Evolutionary conservation across 306 rosid genomes (phyloP).

Genomic region (Inga leiocalycina): DNA sequence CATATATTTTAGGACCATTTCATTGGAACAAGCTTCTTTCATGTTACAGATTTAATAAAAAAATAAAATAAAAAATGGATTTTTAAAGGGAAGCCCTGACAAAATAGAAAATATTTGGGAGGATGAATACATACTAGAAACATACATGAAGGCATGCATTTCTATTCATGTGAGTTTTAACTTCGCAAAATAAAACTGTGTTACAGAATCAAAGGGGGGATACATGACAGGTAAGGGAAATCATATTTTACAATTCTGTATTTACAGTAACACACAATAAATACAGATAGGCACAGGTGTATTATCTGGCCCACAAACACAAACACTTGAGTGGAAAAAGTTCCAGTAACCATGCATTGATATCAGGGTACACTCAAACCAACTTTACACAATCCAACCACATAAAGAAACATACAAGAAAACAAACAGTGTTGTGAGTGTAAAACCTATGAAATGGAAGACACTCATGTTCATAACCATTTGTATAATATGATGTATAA

Average conservation of each 20-base stretch:
- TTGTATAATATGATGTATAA: conserved; percentile 26
- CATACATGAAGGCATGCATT: neutral
- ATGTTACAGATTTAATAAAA: neutral
- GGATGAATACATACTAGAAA: neutral
- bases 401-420: neutral
- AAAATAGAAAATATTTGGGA: neutral
- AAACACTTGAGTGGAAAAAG: too few species aligned
- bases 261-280: too few species aligned
- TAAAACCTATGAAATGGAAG: neutral
- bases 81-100: neutral
- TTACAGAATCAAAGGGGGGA: neutral
- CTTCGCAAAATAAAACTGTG: neutral
- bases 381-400: neutral
- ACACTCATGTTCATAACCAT: neutral
- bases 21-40: neutral
- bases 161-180: neutral
- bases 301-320: too few species aligned
- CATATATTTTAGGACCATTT: neutral
- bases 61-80: too few species aligned
- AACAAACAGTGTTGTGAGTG: neutral
- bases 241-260: too few species aligned
- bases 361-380: too few species aligned
- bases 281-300: too few species aligned
- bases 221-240: too few species aligned
- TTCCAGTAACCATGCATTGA: too few species aligned